Evolutionary conservation across 75 land plant genomes (phyloP).

Genomic region (Cryptomeria japonica): DNA sequence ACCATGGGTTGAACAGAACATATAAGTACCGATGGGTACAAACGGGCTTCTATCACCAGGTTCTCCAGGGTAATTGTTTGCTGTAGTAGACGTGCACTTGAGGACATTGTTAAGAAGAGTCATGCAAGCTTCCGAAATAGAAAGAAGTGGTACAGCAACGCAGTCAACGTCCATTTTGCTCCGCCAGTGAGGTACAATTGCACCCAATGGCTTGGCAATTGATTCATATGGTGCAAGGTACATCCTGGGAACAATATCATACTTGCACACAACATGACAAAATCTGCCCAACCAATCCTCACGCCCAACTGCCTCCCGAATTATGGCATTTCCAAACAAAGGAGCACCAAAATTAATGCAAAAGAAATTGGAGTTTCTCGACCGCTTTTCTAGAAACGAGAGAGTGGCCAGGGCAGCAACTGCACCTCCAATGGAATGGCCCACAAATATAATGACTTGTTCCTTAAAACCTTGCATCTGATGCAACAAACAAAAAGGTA

Average conservation of each 20-base stretch:
- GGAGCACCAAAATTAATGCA: conserved; percentile 74
- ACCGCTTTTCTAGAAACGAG: background rate
- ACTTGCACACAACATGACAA: no score
- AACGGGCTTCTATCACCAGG: conserved; percentile 33
- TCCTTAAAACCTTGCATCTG: background rate
- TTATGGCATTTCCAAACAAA: conserved; percentile 10
- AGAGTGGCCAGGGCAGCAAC: conserved; percentile 10
- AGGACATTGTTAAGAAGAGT: background rate
- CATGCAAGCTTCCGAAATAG: background rate
- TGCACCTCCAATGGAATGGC: conserved; percentile 6
- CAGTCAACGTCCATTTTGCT: background rate
- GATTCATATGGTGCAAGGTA: no score
- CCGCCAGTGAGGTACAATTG: conserved; percentile 31
- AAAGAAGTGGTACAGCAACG: background rate
- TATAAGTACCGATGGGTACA: conserved; percentile 56
- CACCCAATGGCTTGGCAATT: background rate
- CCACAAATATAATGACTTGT: background rate
- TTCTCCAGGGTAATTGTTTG: background rate
- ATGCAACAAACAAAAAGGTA: background rate
- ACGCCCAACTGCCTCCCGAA: no score
- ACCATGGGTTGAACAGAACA: conserved; percentile 37
- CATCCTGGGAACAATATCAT: no score
- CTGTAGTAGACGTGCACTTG: background rate
- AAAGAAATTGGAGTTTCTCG: background rate
- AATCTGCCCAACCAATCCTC: no score